Evolutionary conservation across 768 basidiomycete species (phyloP).

Genomic region (Calocybe indica): DNA sequence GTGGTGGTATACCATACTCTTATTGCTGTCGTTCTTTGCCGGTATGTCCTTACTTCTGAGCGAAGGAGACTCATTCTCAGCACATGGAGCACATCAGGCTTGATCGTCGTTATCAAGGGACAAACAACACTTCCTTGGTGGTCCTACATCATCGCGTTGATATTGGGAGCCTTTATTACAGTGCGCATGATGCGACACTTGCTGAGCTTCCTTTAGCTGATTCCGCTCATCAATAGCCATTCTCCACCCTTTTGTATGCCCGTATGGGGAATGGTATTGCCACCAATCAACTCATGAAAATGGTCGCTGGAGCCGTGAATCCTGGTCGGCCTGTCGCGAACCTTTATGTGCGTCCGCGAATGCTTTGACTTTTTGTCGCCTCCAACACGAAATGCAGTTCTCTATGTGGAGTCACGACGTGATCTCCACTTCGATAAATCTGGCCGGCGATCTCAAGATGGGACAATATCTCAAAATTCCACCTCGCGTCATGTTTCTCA

Average conservation of each 20-base stretch:
- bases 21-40: conserved; percentile 47
- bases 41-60: conserved; percentile 26
- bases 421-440: conserved; percentile 43
- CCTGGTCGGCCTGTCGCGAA: conserved; percentile 65
- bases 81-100: conserved; percentile 23
- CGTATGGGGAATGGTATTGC: conserved; percentile 59
- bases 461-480: conserved; percentile 54
- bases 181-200: conserved; percentile 11
- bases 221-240: conserved; percentile 28
- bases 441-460: conserved; percentile 63
- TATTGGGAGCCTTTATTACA: conserved; percentile 40
- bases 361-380: not conserved
- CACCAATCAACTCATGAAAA: conserved; percentile 59
- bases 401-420: conserved; percentile 67
- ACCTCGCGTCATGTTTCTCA: conserved; percentile 51
- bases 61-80: not conserved
- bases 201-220: not conserved
- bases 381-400: conserved; percentile 30
- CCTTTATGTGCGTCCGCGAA: conserved; percentile 42
- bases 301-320: conserved; percentile 55
- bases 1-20: conserved; percentile 53
- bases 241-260: conserved; percentile 49
- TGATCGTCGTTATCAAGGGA: conserved; percentile 51
- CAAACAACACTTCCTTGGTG: conserved; percentile 60
- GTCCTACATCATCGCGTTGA: conserved; percentile 53